Conservation (phyloP, 169 alveolate genomes). For the Pseudocohnilembus persalinus region DNA sequence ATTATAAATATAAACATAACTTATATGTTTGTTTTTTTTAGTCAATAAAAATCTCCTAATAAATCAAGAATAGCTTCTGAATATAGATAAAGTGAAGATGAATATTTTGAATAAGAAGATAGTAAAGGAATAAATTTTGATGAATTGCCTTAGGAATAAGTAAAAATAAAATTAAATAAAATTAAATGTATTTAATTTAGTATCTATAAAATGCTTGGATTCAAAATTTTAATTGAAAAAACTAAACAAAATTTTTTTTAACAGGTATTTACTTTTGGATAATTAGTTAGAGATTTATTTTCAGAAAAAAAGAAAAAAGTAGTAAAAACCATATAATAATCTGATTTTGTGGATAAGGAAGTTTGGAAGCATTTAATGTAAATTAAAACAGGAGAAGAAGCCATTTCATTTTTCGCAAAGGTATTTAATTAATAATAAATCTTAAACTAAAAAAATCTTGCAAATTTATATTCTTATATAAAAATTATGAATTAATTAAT, state of each 20-base stretch:
- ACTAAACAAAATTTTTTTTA: too few relatives aligned
- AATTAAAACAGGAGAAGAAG: conserved; percentile 83
- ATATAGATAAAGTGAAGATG: too few relatives aligned
- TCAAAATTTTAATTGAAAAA: too few relatives aligned
- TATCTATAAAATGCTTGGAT: too few relatives aligned
- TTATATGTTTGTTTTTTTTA: too few relatives aligned
- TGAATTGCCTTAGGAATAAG: background rate
- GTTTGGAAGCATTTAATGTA: conserved; percentile 43
- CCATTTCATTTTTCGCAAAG: conserved; percentile 87
- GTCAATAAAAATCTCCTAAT: too few relatives aligned
- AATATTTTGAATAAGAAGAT: background rate
- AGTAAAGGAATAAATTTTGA: background rate
- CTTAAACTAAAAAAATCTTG: background rate
- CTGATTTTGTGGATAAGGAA: conserved; percentile 35
- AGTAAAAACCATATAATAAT: conserved; percentile 35
- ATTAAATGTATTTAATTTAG: too few relatives aligned
- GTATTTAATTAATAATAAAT: background rate
- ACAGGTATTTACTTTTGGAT: background rate
- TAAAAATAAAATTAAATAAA: too few relatives aligned
- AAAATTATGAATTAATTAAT: conserved; percentile 1
- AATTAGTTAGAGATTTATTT: conserved; percentile 14
- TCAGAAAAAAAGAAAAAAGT: conserved; percentile 17
- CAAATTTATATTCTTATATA: background rate
- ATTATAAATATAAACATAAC: too few relatives aligned
- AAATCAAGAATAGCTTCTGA: too few relatives aligned